phyloP scores from a whole-genome alignment of 352 stramenopile genomes.

The Halophytophthora batemanensis region DNA sequence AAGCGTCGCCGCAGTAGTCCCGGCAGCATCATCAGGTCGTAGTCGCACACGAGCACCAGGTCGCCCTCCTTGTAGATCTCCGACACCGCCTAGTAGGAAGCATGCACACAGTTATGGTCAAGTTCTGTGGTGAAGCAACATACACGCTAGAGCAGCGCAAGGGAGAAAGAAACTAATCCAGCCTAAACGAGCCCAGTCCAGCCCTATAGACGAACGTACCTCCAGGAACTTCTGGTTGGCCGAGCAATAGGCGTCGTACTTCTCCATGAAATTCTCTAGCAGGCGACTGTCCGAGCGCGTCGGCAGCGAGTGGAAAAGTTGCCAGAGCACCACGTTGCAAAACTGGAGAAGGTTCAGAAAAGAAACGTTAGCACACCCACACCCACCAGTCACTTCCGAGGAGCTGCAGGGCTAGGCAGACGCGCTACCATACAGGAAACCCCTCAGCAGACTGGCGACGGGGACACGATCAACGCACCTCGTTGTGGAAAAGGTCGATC shows the following conservation, averaged over 20 bases:
- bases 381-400: too few species aligned
- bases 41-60: constrained; percentile 87
- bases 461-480: constrained; percentile 23
- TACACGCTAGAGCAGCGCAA: too few species aligned
- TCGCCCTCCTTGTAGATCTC: constrained; percentile 85
- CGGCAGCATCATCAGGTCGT: constrained; percentile 87
- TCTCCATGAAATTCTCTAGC: constrained; percentile 82
- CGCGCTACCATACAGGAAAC: neutral
- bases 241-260: constrained; percentile 85
- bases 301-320: constrained; percentile 88
- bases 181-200: too few species aligned
- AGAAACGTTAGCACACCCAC: neutral
- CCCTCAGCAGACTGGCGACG: neutral
- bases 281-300: constrained; percentile 66
- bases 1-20: constrained; percentile 72
- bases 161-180: too few species aligned
- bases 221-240: constrained; percentile 88
- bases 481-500: constrained; percentile 84
- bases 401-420: too few species aligned
- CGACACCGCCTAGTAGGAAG: constrained; percentile 40
- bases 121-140: too few species aligned
- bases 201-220: constrained; percentile 15
- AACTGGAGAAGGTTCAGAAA: constrained; percentile 37
- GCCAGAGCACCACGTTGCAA: constrained; percentile 89
- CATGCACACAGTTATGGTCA: constrained; percentile 1